A percentile compares a stretch with the other conserved stretches of the same genome.
Conservation (phyloP, 352 stramenopile species). For the Pilasporangium apinafurcum region DNA sequence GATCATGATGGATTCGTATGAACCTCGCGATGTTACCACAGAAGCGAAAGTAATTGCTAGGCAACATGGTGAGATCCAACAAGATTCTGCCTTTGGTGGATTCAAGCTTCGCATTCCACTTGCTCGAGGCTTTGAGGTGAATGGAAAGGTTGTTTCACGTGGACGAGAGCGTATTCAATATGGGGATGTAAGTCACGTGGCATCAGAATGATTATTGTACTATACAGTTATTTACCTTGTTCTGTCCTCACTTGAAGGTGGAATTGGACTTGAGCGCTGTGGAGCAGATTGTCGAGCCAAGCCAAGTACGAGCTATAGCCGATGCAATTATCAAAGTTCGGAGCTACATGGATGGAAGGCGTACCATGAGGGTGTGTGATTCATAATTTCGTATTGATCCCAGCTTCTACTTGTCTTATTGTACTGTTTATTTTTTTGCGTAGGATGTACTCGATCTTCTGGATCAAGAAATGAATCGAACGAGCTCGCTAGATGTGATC, state of each 20-base stretch:
- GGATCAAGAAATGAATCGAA: constrained; percentile 59
- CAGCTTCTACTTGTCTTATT: too few relatives aligned
- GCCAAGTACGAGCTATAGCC: constrained; percentile 80
- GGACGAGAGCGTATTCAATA: constrained; percentile 78
- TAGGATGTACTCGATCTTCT: constrained; percentile 60
- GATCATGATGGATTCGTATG: constrained; percentile 96
- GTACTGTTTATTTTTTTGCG: constrained; percentile 2
- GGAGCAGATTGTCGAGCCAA: constrained; percentile 87
- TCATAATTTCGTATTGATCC: too few relatives aligned
- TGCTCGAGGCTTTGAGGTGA: constrained; percentile 45
- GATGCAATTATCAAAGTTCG: constrained; percentile 53
- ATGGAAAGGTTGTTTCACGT: constrained; percentile 73
- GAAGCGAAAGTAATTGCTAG: constrained; percentile 90
- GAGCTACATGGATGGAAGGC: constrained; percentile 56
- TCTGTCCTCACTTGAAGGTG: constrained; percentile 20
- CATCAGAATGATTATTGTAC: not conserved
- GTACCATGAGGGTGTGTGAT: constrained; percentile 32
- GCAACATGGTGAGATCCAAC: constrained; percentile 42
- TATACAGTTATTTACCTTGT: not conserved
- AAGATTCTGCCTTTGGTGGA: constrained; percentile 40
- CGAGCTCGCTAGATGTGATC: constrained; percentile 58
- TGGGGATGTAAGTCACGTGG: constrained; percentile 47
- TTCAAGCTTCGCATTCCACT: constrained; percentile 51
- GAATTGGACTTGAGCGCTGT: constrained; percentile 82
- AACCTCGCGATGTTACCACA: constrained; percentile 87